These are phyloP conservation scores for Lyophyllum atratum DNA, from an alignment of 768 basidiomycete species.

Conservation along the genomic window DNA sequence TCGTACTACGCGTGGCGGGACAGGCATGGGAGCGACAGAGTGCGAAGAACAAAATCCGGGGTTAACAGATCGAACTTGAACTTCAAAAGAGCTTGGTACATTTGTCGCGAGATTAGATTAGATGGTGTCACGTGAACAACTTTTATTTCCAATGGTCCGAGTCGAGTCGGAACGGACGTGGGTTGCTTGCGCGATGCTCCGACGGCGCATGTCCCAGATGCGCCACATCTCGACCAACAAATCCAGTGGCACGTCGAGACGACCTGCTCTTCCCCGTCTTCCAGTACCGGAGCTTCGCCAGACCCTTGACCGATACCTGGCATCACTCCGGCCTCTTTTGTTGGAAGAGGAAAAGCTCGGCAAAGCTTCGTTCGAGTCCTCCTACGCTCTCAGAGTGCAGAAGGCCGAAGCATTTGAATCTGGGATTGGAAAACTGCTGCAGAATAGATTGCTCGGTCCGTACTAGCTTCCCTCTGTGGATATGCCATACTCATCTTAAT, in stretches of 20 bases:
- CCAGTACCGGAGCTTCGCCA: conserved; percentile 80
- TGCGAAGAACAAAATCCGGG: conserved; percentile 1
- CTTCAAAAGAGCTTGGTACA: too few species aligned
- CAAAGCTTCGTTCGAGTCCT: conserved; percentile 49
- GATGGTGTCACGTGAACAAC: conserved; percentile 22
- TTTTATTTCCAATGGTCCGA: neutral
- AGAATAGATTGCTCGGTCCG: conserved; percentile 75
- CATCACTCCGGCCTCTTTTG: conserved; percentile 77
- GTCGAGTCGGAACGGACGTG: neutral
- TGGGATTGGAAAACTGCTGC: conserved; percentile 68
- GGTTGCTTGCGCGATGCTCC: conserved; percentile 14
- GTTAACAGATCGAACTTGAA: too few species aligned
- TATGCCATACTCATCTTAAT: conserved; percentile 21
- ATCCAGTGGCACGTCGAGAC: conserved; percentile 6
- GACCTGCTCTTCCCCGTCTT: conserved; percentile 54
- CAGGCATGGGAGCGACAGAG: conserved; percentile 25
- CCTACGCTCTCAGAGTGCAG: conserved; percentile 54
- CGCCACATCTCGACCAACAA: conserved; percentile 18
- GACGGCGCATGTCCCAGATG: conserved; percentile 18
- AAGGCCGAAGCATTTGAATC: conserved; percentile 71
- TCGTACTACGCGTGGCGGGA: conserved; percentile 38
- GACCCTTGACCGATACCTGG: conserved; percentile 77
- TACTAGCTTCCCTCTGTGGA: conserved; percentile 14
- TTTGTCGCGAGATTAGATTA: conserved; percentile 30
- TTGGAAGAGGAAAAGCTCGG: conserved; percentile 70